Conservation (phyloP, 2,329 filamentous ascomycete species). For the Trichoderma asperellum region DNA sequence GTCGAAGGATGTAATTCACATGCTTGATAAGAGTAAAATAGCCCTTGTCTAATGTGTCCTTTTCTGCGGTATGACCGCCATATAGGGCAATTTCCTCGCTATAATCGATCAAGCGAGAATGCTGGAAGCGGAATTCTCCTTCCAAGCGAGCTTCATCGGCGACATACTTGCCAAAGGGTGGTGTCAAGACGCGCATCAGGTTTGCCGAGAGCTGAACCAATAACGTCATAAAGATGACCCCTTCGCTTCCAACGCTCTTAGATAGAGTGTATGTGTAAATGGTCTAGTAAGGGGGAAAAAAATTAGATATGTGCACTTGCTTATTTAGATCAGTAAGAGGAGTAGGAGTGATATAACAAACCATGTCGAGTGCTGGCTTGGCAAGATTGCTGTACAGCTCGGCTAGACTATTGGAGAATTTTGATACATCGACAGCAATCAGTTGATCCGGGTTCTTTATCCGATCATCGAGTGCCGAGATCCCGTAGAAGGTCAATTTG, state of each 20-base stretch:
- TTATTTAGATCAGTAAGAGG: not conserved
- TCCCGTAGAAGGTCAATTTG: constrained; percentile 97
- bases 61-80: constrained; percentile 88
- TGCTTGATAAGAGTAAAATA: constrained; percentile 99
- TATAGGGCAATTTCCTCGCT: constrained; percentile 95
- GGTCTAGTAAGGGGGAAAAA: constrained; percentile 46
- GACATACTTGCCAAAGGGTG: constrained; percentile 96
- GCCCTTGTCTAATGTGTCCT: constrained; percentile 94
- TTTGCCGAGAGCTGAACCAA: constrained; percentile 91
- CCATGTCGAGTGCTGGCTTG: constrained; percentile 92
- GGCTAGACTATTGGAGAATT: constrained; percentile 92
- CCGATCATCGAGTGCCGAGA: constrained; percentile 91
- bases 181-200: constrained; percentile 91
- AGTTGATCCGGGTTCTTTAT: constrained; percentile 99
- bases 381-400: constrained; percentile 96
- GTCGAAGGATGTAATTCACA: constrained; percentile 90
- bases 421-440: constrained; percentile 93
- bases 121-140: constrained; percentile 94
- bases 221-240: constrained; percentile 91
- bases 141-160: constrained; percentile 93
- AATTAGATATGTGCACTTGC: constrained; percentile 34
- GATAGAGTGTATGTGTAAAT: constrained; percentile 97
- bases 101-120: constrained; percentile 93
- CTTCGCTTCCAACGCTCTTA: constrained; percentile 93
- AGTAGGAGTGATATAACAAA: constrained; percentile 42